Evolutionary conservation across 2,329 filamentous ascomycete species (phyloP).

Genomic region (Chaetoscypha palmicola): DNA sequence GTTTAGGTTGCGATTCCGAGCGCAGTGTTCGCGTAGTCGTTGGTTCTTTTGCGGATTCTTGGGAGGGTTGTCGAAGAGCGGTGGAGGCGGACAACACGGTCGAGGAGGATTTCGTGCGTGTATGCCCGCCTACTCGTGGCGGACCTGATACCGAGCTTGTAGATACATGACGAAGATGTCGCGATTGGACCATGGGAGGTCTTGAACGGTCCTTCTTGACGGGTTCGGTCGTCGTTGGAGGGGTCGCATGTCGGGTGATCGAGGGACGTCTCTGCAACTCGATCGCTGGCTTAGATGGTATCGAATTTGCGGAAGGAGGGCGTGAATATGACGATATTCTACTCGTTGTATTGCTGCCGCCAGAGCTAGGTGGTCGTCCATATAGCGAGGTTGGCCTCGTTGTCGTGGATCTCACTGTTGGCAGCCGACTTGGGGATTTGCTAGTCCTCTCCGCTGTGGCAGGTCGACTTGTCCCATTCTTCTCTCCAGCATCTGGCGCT

Average conservation of each 20-base stretch:
- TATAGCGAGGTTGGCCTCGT: conserved; percentile 20
- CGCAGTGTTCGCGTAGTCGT: conserved; percentile 10
- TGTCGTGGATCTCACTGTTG: conserved; percentile 20
- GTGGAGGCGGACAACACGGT: conserved; percentile 16
- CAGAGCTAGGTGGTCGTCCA: conserved; percentile 21
- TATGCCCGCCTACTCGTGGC: conserved; percentile 14
- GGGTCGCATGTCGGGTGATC: conserved; percentile 9
- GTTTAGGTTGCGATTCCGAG: conserved; percentile 17
- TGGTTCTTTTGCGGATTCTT: conserved; percentile 12
- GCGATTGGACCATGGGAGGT: conserved; percentile 22
- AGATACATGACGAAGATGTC: conserved; percentile 26
- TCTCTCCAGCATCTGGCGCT: conserved; percentile 5
- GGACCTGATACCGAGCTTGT: conserved; percentile 11
- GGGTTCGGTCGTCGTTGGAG: conserved; percentile 14
- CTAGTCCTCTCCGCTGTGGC: conserved; percentile 10
- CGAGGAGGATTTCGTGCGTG: conserved; percentile 26
- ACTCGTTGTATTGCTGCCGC: conserved; percentile 18
- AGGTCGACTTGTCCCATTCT: conserved; percentile 3
- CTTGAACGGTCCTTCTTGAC: conserved; percentile 27
- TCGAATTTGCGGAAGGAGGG: conserved; percentile 21
- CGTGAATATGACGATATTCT: conserved; percentile 17
- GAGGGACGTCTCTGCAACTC: conserved; percentile 23
- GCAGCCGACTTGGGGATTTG: conserved; percentile 30
- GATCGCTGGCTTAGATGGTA: conserved; percentile 15
- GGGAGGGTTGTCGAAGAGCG: conserved; percentile 17